Base-by-base conservation (phyloP, 345 rosid genomes). In the Geranium brycei region DNA sequence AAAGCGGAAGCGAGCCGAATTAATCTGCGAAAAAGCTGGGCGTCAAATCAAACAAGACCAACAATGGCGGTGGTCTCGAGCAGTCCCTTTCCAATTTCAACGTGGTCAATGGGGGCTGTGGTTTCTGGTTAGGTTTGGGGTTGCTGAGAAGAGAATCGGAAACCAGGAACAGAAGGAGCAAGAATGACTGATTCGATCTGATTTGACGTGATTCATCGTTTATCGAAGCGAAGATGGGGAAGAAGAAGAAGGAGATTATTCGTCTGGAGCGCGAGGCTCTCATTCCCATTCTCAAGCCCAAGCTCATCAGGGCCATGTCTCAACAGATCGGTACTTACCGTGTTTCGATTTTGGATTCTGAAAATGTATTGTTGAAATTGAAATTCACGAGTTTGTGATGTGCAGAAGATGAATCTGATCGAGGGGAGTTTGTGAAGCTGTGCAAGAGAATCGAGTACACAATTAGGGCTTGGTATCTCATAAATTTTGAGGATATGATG, bases 401-500 rank as follows among this genome's bases (percentile, higher is more conserved):
- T 47, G 67, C 79, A 80, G 83, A 76, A 1, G 55, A 67, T 2
- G 68, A 56, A 58, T 67, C 69, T 19, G 82, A 82, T 19, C 72
- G 73, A 58, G 76, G 67, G 0, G 86, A 89, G 77, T 89, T 89
- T 70, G 12, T 69, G 3, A 86, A 76, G 79, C 71, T 86, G 64
- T 89, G 91, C 69, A 67, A 78, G 58, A 72, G 91, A 73, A 82
- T 81, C 18, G 93, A 86, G 71, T 83, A 67, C 77, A 78, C 80
- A 17, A 78, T 89, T 73, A 77, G 91, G 55, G 89, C 93, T 58
- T 85, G 91, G 91, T 83, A 86, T 70, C 78, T 72, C 64, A 69
- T 86, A 60, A 90, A 86, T 28, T 85, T 86, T 64, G 93, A 89
- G 59, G 88, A 89, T 70, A 74, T 85, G 57, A 83, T 83, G 88